Base-by-base conservation (phyloP, 176 grass and related monocot species). In the Neostapfia colusana region DNA sequence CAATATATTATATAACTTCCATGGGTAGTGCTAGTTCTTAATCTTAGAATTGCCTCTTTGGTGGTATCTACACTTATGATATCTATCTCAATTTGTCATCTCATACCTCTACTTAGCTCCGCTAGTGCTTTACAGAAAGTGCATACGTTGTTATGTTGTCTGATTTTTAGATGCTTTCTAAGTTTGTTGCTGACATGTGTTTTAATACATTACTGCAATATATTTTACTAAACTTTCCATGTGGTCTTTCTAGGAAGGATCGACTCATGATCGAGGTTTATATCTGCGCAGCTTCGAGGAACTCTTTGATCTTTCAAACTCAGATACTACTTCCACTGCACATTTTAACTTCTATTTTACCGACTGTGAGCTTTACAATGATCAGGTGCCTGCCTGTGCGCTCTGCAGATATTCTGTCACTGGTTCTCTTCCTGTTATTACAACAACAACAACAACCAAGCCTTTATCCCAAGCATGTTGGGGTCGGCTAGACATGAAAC, bases 271-370 rank as follows among this genome's bases (percentile, higher is more conserved):
- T 58, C 91, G 95, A 70, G 95, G 95, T 72, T 84, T 98, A 61
- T 98, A 98, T 82, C 81, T 92, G 51, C 85, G 91, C 41, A 80
- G 87, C 54, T 98, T 98, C 83, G 95, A 98, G 74, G 95, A 98
- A 67, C 77, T 98, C 18, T 98, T 98, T 82, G 95, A 98, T 81
- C 89, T 98, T 69, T 94, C 91, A 76, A 98, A 98, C 88, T 94
- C 81, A 71, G 95, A 98, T 76, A 88, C 85, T 74, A 94, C 95
- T 40, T 92, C 91, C 39, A 88, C 88, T 57, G 85, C 91, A 57
- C 91, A 94, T 55, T 98, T 92, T 78, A 94, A 85, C 57, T 98
- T 98, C 68, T 90, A 92, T 70, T 74, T 92, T 83, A 98, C 95
- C 73, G 95, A 89, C 70, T 89, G 92, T 80, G 91, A 98, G 83